phyloP scores from a whole-genome alignment of 805 yeast genomes.

The Kodamaea sagamina region DNA sequence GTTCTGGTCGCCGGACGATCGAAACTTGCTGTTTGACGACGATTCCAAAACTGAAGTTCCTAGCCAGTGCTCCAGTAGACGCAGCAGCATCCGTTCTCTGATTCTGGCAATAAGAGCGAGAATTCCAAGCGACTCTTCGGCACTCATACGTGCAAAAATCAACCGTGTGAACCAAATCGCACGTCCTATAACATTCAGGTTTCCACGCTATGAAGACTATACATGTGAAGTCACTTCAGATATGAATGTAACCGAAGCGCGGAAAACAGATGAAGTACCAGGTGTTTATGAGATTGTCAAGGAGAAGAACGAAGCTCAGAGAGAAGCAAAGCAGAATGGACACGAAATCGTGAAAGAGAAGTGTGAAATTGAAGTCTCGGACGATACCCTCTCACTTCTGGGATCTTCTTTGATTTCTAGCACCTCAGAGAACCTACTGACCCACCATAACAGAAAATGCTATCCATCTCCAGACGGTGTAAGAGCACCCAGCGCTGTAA shows the following conservation, averaged over 20 bases:
- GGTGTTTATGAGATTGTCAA: background rate
- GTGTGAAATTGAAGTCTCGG: background rate
- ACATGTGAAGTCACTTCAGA: background rate
- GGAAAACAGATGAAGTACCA: background rate
- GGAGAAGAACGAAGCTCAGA: background rate
- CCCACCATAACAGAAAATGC: slow-evolving; percentile 33
- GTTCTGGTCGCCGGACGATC: slow-evolving; percentile 73
- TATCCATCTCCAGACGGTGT: slow-evolving; percentile 59
- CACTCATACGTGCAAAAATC: slow-evolving; percentile 3
- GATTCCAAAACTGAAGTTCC: slow-evolving; percentile 4
- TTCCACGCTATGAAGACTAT: background rate
- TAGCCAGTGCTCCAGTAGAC: slow-evolving; percentile 11
- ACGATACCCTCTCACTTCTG: slow-evolving; percentile 21
- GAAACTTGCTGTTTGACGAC: slow-evolving; percentile 27
- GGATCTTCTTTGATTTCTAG: slow-evolving; percentile 26
- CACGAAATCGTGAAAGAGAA: background rate
- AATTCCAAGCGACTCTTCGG: slow-evolving; percentile 10
- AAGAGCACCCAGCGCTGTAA: slow-evolving; percentile 70
- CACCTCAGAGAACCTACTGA: slow-evolving; percentile 25
- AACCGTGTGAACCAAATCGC: background rate
- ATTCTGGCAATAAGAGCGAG: slow-evolving; percentile 5
- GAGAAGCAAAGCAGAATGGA: background rate
- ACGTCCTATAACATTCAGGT: slow-evolving; percentile 1
- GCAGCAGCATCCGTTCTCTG: slow-evolving; percentile 12
- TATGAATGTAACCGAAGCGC: background rate